Percentiles rank a stretch among this genome's conserved stretches.
phyloP scores from a whole-genome alignment of 2,329 filamentous ascomycete species.

The Xylariaceae sp. region DNA sequence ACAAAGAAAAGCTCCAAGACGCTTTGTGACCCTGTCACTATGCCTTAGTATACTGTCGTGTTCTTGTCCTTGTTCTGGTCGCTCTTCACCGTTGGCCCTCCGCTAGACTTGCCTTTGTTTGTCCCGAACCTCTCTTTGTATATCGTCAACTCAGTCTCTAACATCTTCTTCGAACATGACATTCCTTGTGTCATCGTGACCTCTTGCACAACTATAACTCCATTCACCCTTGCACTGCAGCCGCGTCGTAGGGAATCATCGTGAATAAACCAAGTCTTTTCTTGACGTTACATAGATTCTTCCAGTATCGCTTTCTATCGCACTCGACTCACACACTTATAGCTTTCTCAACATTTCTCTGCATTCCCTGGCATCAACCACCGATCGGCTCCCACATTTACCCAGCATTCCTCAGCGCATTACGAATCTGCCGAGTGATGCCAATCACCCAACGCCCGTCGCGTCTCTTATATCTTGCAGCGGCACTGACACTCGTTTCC shows the following conservation, averaged over 20 bases:
- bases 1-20: constrained; percentile 12
- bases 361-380: constrained; percentile 1
- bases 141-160: constrained; percentile 14
- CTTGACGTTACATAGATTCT: constrained; percentile 12
- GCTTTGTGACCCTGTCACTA: neutral
- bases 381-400: neutral
- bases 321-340: constrained; percentile 15
- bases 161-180: constrained; percentile 1
- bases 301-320: constrained; percentile 9
- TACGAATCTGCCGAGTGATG: constrained; percentile 23
- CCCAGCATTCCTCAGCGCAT: neutral
- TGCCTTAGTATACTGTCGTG: constrained; percentile 3
- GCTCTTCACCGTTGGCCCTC: constrained; percentile 14
- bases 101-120: constrained; percentile 17
- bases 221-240: constrained; percentile 10
- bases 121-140: constrained; percentile 13
- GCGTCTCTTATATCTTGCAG: constrained; percentile 35
- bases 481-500: constrained; percentile 30
- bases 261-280: constrained; percentile 17
- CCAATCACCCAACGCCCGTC: constrained; percentile 28
- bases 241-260: constrained; percentile 11
- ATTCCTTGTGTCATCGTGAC: constrained; percentile 27
- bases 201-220: constrained; percentile 23
- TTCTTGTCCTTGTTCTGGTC: constrained; percentile 12
- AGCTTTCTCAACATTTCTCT: constrained; percentile 1